Base-by-base conservation (phyloP, 495 filamentous ascomycete species). In the Podospora didyma region DNA sequence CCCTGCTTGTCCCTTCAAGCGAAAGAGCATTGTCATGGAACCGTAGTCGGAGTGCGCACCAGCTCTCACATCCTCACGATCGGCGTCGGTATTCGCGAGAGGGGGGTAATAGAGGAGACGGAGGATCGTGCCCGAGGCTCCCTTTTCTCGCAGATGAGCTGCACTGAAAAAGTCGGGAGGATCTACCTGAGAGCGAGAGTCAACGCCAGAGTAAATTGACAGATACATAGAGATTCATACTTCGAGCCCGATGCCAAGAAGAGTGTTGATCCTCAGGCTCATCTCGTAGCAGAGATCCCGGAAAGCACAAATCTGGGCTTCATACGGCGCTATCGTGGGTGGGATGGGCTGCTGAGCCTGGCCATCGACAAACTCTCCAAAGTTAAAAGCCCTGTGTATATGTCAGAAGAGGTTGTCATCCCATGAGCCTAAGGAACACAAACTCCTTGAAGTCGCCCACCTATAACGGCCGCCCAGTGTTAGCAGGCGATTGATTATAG, bases 361-460 rank as follows among this genome's bases (percentile, higher is more conserved):
- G 66, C 80, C 78, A 59, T 86, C 59, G 46, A 73, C 46, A 71
- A 92, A 96, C 69, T 88, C 82, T 64, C 89, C 89, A 49, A 98
- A 86, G 73, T 98, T 98, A 79, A 98, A 89, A 45, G 87, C 90
- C 78, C 92, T 96, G 23, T 39, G 23, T 42, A 4, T 21, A 44
- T 51, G 37, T 34, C 1, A 26, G 0, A 21, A 4, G 20, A 16
- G 3, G 23, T 19, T 20, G 12, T 20, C 31, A 17, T 16, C n/a
- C 16, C 6, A 37, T 17, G 7, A 37, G 14, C 10, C 3, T 12
- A 12, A 19, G 34, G 16, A 34, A 11, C 2, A 62, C 75, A 64
- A 75, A 95, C 92, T 96, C 92, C 79, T 97, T 97, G 66, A 92
- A 91, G 62, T 97, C 93, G 16, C 92, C 93, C 19, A 84, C 82